These are phyloP conservation scores for Pythium apleroticum DNA, from an alignment of 352 stramenopile species.

Conservation along the genomic window DNA sequence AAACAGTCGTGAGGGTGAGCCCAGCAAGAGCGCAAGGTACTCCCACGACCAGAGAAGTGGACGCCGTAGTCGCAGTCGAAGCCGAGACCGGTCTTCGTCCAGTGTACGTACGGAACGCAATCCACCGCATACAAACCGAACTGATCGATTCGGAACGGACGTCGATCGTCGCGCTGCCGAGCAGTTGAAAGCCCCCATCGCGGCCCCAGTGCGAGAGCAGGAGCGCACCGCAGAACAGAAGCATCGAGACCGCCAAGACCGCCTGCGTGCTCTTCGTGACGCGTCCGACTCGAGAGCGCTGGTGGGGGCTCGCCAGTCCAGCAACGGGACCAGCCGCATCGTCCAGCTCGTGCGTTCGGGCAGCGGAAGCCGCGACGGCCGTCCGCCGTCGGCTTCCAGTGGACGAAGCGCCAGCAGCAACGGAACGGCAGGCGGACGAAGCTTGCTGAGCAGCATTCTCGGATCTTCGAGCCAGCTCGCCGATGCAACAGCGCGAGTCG, in stretches of 20 bases:
- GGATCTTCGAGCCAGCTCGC: constrained; percentile 63
- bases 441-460: constrained; percentile 65
- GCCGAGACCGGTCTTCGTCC: constrained; percentile 12
- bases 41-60: constrained; percentile 4
- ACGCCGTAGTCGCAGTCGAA: constrained; percentile 11
- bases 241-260: constrained; percentile 26
- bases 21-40: constrained; percentile 4
- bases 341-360: constrained; percentile 23
- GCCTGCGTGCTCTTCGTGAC: constrained; percentile 19
- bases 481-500: constrained; percentile 60
- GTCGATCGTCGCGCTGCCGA: background rate
- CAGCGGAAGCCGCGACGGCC: background rate
- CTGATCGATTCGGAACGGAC: constrained; percentile 1
- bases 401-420: background rate
- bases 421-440: constrained; percentile 25
- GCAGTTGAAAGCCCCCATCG: background rate
- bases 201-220: background rate
- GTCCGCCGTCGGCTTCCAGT: background rate
- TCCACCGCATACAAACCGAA: background rate
- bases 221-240: constrained; percentile 25
- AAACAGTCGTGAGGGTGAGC: constrained; percentile 1
- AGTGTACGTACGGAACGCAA: background rate
- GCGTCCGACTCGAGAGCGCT: background rate
- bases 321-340: constrained; percentile 16
- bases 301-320: background rate